Percentiles rank a stretch among this genome's conserved stretches.
Conservation (phyloP, 2,329 filamentous ascomycete species). For the Colletotrichum abscissum region DNA sequence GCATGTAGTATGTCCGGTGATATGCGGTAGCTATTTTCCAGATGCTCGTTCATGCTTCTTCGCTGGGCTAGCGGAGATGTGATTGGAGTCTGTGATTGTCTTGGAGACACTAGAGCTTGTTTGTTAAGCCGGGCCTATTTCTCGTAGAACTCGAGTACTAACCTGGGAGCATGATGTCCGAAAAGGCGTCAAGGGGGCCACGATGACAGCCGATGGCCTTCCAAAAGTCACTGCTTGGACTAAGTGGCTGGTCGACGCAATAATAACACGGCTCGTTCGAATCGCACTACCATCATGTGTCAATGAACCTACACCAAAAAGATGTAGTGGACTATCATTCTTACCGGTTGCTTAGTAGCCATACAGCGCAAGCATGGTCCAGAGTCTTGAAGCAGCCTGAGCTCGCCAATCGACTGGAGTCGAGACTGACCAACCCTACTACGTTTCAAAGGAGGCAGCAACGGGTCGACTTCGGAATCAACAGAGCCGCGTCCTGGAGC, state of each 20-base stretch:
- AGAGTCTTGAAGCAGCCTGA: slow-evolving; percentile 59
- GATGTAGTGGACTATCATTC: slow-evolving; percentile 32
- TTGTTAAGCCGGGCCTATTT: not conserved
- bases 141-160: slow-evolving; percentile 32
- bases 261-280: slow-evolving; percentile 59
- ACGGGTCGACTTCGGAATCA: slow-evolving; percentile 61
- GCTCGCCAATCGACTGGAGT: slow-evolving; percentile 67
- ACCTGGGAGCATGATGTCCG: slow-evolving; percentile 64
- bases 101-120: slow-evolving; percentile 58
- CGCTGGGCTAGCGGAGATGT: slow-evolving; percentile 61
- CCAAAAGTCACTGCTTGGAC: slow-evolving; percentile 59
- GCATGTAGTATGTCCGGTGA: slow-evolving; percentile 52
- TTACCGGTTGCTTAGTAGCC: slow-evolving; percentile 58
- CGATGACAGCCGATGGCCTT: slow-evolving; percentile 62
- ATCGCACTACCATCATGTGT: slow-evolving; percentile 58
- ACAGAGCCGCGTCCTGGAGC: slow-evolving; percentile 50
- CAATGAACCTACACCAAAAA: not conserved
- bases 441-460: slow-evolving; percentile 66
- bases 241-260: slow-evolving; percentile 53
- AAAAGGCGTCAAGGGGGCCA: slow-evolving; percentile 57
- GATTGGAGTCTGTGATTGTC: slow-evolving; percentile 60
- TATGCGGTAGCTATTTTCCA: slow-evolving; percentile 58
- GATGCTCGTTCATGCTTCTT: slow-evolving; percentile 62
- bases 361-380: slow-evolving; percentile 65
- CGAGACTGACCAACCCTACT: slow-evolving; percentile 63